Conservation (phyloP, 2,329 filamentous ascomycete species). For the Colletotrichum sp. region DNA sequence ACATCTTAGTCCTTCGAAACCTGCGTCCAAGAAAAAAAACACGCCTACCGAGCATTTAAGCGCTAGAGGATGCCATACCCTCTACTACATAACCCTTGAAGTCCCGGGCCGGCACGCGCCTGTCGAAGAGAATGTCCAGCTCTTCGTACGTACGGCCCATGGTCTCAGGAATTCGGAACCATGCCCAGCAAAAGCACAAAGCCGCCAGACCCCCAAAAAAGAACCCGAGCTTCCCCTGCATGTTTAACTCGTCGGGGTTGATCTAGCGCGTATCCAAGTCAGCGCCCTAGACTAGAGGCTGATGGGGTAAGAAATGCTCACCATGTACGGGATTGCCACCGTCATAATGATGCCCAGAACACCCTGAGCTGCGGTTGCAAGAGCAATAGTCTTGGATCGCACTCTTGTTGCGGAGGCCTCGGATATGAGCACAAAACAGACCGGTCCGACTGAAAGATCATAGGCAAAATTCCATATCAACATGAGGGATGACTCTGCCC, state of each 20-base stretch:
- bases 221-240: constrained; percentile 37
- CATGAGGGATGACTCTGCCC: constrained; percentile 56
- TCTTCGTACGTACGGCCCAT: constrained; percentile 29
- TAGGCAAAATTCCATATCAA: constrained; percentile 44
- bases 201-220: constrained; percentile 25
- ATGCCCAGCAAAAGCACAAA: constrained; percentile 28
- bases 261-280: constrained; percentile 10
- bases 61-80: neutral
- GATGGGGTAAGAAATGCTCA: neutral
- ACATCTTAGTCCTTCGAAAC: neutral
- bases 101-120: constrained; percentile 30
- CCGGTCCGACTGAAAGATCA: constrained; percentile 40
- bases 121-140: constrained; percentile 36
- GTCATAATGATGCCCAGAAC: constrained; percentile 39
- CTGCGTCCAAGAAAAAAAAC: neutral
- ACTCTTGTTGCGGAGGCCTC: constrained; percentile 51
- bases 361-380: constrained; percentile 47
- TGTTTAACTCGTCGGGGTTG: constrained; percentile 34
- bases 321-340: constrained; percentile 31
- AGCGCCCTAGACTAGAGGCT: neutral
- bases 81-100: constrained; percentile 44
- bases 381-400: constrained; percentile 48
- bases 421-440: constrained; percentile 56
- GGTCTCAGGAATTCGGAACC: constrained; percentile 29
- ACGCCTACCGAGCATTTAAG: neutral